These are phyloP conservation scores for Solanum appendiculatum DNA, from an alignment of 257 asterid species.

Conservation along the genomic window DNA sequence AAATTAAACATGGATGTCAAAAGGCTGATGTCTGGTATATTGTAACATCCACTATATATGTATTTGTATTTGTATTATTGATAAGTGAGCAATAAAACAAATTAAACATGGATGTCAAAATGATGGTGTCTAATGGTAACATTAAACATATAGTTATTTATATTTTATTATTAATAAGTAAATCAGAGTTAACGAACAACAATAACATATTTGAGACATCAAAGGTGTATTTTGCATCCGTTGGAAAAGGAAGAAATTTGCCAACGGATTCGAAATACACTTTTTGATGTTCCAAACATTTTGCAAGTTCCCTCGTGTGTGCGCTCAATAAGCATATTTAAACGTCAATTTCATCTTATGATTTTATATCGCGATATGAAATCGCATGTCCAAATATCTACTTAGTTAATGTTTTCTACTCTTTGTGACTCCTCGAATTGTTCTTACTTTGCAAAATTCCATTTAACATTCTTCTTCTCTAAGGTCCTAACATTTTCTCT, in stretches of 20 bases:
- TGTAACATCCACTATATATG: neutral
- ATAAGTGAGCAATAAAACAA: neutral
- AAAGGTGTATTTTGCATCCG: neutral
- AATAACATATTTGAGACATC: neutral
- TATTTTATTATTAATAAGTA: too few species aligned
- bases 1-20: neutral
- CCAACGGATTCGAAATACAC: neutral
- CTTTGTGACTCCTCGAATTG: too few species aligned
- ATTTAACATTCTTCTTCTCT: too few species aligned
- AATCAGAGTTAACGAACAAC: too few species aligned
- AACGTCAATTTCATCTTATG: too few species aligned
- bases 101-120: neutral
- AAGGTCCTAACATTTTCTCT: too few species aligned
- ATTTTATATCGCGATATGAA: too few species aligned
- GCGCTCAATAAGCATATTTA: too few species aligned
- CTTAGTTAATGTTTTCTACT: too few species aligned
- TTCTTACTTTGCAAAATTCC: too few species aligned
- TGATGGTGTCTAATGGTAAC: neutral
- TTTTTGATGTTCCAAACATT: neutral
- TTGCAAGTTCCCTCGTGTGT: neutral
- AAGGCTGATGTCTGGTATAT: neutral
- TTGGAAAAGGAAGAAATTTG: neutral
- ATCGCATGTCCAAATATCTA: too few species aligned
- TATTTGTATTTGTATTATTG: neutral
- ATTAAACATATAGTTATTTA: neutral